These are phyloP conservation scores for Microbotryomycetes sp. DNA, from an alignment of 1,284 basidiomycete species.

Conservation along the genomic window DNA sequence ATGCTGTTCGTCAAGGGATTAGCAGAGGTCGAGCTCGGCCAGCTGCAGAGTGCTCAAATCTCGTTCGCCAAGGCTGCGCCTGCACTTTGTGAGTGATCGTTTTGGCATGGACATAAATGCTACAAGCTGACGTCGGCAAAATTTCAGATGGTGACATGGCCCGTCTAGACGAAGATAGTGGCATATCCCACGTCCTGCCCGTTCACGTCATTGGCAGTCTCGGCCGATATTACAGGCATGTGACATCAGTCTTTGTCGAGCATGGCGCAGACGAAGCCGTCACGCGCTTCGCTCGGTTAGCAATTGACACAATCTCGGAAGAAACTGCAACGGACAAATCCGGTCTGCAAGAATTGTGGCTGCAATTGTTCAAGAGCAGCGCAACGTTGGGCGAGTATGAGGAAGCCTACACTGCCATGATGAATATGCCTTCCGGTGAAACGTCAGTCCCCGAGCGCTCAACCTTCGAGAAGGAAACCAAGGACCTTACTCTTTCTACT, in stretches of 20 bases:
- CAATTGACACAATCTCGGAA: conserved; percentile 13
- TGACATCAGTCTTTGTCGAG: conserved; percentile 62
- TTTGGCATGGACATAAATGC: background rate
- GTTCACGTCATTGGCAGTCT: conserved; percentile 1
- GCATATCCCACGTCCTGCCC: conserved; percentile 8
- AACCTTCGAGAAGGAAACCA: background rate
- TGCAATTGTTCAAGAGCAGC: conserved; percentile 65
- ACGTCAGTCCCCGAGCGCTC: conserved; percentile 10
- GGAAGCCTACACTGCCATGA: conserved; percentile 72
- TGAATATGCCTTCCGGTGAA: conserved; percentile 58
- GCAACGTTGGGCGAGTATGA: conserved; percentile 67
- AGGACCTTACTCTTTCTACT: too few species aligned
- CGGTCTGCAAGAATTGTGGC: conserved; percentile 57
- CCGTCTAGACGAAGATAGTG: background rate
- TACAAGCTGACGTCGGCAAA: background rate
- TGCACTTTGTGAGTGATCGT: conserved; percentile 58
- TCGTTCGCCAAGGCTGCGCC: conserved; percentile 68
- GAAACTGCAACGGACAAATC: conserved; percentile 11
- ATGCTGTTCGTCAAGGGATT: conserved; percentile 65
- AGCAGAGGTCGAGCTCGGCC: conserved; percentile 60
- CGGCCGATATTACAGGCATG: conserved; percentile 61
- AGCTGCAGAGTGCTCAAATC: conserved; percentile 63
- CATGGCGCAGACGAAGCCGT: conserved; percentile 54
- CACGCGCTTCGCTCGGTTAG: conserved; percentile 57
- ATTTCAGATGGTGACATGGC: background rate